A percentile compares a stretch with the other conserved stretches of the same genome.
Evolutionary conservation across 495 filamentous ascomycete species (phyloP).

Genomic region (Annulohypoxylon maeteangense): DNA sequence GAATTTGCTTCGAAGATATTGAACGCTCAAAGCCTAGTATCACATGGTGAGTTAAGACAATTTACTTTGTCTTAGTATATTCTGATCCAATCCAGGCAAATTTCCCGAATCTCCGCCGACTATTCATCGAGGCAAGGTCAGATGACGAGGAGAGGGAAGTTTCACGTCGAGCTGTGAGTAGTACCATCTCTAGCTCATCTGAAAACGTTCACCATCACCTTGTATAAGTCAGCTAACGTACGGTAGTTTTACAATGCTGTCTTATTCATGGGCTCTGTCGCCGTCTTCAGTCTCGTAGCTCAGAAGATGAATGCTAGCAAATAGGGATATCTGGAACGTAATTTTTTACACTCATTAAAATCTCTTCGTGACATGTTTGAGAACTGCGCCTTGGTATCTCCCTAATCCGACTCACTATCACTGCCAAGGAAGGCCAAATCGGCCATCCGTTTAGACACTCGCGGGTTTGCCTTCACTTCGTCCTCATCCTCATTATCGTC

Average conservation of each 20-base stretch:
- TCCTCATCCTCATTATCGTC: slow-evolving; percentile 45
- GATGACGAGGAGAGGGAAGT: slow-evolving; percentile 95
- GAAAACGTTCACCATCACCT: neutral
- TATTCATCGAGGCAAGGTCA: slow-evolving; percentile 94
- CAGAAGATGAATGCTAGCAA: slow-evolving; percentile 69
- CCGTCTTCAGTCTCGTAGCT: slow-evolving; percentile 89
- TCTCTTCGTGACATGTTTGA: neutral
- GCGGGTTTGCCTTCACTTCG: slow-evolving; percentile 40
- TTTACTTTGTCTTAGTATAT: neutral
- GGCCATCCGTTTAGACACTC: slow-evolving; percentile 50
- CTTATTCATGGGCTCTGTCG: slow-evolving; percentile 93
- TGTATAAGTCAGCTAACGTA: neutral
- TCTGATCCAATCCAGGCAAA: slow-evolving; percentile 67
- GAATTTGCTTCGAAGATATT: neutral
- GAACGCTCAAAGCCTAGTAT: neutral
- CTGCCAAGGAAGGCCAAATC: slow-evolving; percentile 58
- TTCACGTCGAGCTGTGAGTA: slow-evolving; percentile 86
- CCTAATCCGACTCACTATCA: slow-evolving; percentile 60
- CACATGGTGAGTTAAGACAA: slow-evolving; percentile 37
- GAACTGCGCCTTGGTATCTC: neutral
- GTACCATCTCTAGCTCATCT: neutral
- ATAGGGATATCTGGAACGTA: slow-evolving; percentile 34
- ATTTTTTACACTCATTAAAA: neutral
- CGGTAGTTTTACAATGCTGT: slow-evolving; percentile 95
- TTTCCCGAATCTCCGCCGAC: slow-evolving; percentile 92